Conservation (phyloP, 495 filamentous ascomycete species). For the Sordaria brevicollis region DNA sequence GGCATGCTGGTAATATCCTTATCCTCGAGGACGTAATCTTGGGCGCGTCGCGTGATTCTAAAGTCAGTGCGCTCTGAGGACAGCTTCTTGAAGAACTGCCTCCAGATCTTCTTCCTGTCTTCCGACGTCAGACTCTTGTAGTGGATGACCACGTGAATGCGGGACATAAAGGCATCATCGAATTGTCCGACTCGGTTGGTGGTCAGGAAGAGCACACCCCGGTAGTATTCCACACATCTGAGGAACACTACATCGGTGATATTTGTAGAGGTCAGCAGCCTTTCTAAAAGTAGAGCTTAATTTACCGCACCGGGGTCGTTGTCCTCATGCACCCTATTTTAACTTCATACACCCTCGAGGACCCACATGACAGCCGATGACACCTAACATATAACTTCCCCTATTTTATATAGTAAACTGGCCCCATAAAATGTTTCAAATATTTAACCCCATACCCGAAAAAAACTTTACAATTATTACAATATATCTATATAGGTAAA, state of each 20-base stretch:
- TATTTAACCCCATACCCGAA: too few species aligned
- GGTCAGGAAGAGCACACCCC: conserved; percentile 48
- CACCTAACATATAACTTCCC: too few species aligned
- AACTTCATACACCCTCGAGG: too few species aligned
- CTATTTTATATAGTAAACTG: too few species aligned
- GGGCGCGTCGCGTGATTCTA: conserved; percentile 1
- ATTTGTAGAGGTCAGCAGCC: too few species aligned
- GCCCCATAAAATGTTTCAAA: too few species aligned
- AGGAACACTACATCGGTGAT: conserved; percentile 41
- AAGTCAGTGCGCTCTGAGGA: conserved; percentile 4
- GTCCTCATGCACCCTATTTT: too few species aligned
- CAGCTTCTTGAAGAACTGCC: conserved; percentile 11
- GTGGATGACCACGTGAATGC: conserved; percentile 40
- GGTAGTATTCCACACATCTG: conserved; percentile 48
- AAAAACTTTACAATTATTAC: too few species aligned
- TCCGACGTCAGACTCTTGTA: conserved; percentile 24
- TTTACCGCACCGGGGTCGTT: too few species aligned
- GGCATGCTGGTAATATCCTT: neutral
- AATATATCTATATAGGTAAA: too few species aligned
- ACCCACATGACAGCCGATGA: too few species aligned
- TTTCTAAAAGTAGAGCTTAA: too few species aligned
- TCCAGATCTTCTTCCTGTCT: conserved; percentile 9
- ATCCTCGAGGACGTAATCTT: conserved; percentile 2
- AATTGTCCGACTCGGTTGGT: conserved; percentile 46
- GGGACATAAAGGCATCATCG: conserved; percentile 45